Evolutionary conservation across 306 rosid genomes (phyloP), one percentile per base, ranked within the genome.

Genomic region (Ziziphus jujuba): DNA sequence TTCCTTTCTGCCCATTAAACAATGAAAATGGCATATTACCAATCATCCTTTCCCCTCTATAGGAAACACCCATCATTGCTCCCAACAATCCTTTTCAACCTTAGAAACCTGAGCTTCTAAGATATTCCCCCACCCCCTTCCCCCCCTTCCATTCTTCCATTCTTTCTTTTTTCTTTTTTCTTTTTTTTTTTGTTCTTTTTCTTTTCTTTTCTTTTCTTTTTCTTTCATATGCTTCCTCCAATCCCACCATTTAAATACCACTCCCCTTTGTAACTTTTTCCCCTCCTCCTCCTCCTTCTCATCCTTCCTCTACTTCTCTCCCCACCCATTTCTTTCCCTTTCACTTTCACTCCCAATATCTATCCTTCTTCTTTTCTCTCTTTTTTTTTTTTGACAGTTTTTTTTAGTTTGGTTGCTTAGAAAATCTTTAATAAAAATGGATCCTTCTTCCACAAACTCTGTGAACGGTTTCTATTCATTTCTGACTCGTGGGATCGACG

Each of bases 41-140:
- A 88, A 90, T 95, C 92, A 95, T 95, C 96, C 84, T 82, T 88
- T 80, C 95, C 96, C 99, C 97, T 90, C 66, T 72, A 67, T 82
- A 87, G 96, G 99, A 91, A 95, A 95, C 99, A 91, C 89, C 84
- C 97, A 95, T 95, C 97, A 95, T 95, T 95, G 95, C 95, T 75
- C 91, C 95, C 95, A 90, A 88, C 95, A 82, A 90, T 90, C 96
- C 88, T 85, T 89, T 90, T 90, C 97, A 86, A 83, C 95, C 96
- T 91, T 88, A 73, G 87, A 86, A 86, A 84, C 91, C 96, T 83
- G 97, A 86, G 97, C 91, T 83, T 81, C 93, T 82, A 88, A 93
- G 87, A 81, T 84, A 78, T 84, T 83, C 90, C 80, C 78, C 72
- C 77, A 31, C 71, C 67, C 77, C n/a, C n/a, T n/a, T n/a, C n/a